Base-by-base conservation (phyloP, 2,329 filamentous ascomycete genomes). In the Gyromitra esculenta region DNA sequence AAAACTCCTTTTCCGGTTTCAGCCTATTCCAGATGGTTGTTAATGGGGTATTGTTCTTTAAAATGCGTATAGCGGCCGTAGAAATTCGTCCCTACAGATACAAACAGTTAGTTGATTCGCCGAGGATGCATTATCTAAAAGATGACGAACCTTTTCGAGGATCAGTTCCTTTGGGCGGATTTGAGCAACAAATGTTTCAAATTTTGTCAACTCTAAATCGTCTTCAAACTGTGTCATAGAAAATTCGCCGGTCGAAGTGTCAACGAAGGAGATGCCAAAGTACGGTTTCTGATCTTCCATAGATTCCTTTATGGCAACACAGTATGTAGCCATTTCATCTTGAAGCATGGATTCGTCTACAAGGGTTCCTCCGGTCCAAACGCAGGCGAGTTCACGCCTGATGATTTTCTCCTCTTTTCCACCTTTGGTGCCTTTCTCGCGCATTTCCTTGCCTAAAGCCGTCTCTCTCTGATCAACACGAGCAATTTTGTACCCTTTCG, bases 291-390 rank as follows among this genome's bases (percentile, higher is more conserved):
- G 91, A 77, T 96, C 89, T 0, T 89, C 85, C 9, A 92, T 86
- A 0, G 89, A 83, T 2, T 85, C 89, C 82, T 99, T 99, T 84
- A 99, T 96, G 1, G 96, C 92, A 68, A 96, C 93, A 82, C 96
- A 99, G 83, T 93, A 98, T 0, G 94, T 97, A 1, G 96, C 93
- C 91, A 97, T 97, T 83, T 99, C 96, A 82, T 97, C 93, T 83
- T 98, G 95, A 52, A 99, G 88, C 96, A 99, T 99, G 79, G 92
- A 91, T 15, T 93, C 94, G 77, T 99, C 96, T 3, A 99, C 95
- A 0, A 99, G 88, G 0, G 96, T 99, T 41, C 96, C 96, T 5
- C 91, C 90, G 0, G 96, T 99, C 37, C 99, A 87, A 11, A 99
- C 93, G 81, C 93, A 96, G 0, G 94, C 91, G 45, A 99, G 86